Conservation (phyloP, 495 filamentous ascomycete genomes). For the Jackrogersella minutella region DNA sequence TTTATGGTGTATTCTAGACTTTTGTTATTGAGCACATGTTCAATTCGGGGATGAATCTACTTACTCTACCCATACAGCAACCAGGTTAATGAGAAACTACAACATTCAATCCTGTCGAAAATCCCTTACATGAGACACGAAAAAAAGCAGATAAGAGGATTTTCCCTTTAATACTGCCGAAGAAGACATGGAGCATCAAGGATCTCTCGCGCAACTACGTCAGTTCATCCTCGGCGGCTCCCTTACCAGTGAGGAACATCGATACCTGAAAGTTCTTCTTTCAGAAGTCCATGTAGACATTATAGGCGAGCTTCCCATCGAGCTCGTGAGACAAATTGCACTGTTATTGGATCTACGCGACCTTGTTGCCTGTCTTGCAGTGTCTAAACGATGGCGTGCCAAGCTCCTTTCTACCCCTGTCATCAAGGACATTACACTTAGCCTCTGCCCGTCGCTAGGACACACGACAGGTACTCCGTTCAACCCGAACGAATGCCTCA, state of each 20-base stretch:
- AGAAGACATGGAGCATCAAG: neutral
- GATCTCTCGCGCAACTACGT: conserved; percentile 20
- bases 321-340: conserved; percentile 44
- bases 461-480: neutral
- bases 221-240: conserved; percentile 13
- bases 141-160: too few relatives aligned
- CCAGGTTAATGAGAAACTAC: too few relatives aligned
- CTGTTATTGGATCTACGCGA: conserved; percentile 33
- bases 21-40: too few relatives aligned
- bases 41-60: too few relatives aligned
- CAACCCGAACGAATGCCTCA: conserved; percentile 4
- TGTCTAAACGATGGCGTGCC: conserved; percentile 48
- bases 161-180: neutral
- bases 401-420: conserved; percentile 38
- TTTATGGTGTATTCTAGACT: too few relatives aligned
- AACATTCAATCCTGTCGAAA: too few relatives aligned
- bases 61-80: too few relatives aligned
- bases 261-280: conserved; percentile 41
- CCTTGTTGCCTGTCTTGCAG: conserved; percentile 35
- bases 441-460: conserved; percentile 35
- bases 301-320: conserved; percentile 43
- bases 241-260: conserved; percentile 36
- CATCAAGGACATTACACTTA: conserved; percentile 21
- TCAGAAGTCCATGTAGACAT: conserved; percentile 36
- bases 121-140: too few relatives aligned